Conservation (phyloP, 768 basidiomycete genomes). For the Pisolithus tinctorius region DNA sequence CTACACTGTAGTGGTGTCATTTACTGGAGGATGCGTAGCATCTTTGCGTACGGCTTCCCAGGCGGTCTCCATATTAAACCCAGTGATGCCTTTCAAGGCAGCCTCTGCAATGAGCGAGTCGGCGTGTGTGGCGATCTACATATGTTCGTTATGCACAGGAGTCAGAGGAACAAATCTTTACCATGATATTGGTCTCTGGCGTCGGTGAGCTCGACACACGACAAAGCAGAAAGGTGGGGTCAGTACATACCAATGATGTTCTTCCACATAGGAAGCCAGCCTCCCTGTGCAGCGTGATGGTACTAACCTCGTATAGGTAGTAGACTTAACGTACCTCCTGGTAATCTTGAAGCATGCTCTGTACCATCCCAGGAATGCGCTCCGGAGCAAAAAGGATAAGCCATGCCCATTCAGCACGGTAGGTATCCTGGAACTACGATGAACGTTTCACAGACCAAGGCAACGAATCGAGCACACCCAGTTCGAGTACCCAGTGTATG, state of each 20-base stretch:
- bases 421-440: slow-evolving; percentile 55
- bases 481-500: slow-evolving; percentile 76
- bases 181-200: slow-evolving; percentile 80
- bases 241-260: slow-evolving; percentile 55
- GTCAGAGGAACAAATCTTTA: slow-evolving; percentile 9
- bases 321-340: slow-evolving; percentile 37
- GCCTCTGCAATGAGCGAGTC: slow-evolving; percentile 74
- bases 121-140: slow-evolving; percentile 68
- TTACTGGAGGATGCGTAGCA: slow-evolving; percentile 52
- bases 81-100: slow-evolving; percentile 55
- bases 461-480: slow-evolving; percentile 42
- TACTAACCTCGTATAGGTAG: too few relatives aligned
- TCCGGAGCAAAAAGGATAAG: slow-evolving; percentile 73
- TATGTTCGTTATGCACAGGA: not conserved
- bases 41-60: slow-evolving; percentile 76
- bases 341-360: slow-evolving; percentile 77
- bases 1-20: slow-evolving; percentile 48
- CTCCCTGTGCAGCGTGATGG: slow-evolving; percentile 35
- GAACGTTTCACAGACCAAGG: not conserved
- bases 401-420: slow-evolving; percentile 74
- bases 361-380: slow-evolving; percentile 67
- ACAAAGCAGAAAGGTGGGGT: not conserved
- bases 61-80: slow-evolving; percentile 56
- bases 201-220: not conserved
- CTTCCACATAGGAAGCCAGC: slow-evolving; percentile 91